Evolutionary conservation across 192 early-diverging fungal genomes (phyloP).

Genomic region (Fimicolochytrium jonesii): DNA sequence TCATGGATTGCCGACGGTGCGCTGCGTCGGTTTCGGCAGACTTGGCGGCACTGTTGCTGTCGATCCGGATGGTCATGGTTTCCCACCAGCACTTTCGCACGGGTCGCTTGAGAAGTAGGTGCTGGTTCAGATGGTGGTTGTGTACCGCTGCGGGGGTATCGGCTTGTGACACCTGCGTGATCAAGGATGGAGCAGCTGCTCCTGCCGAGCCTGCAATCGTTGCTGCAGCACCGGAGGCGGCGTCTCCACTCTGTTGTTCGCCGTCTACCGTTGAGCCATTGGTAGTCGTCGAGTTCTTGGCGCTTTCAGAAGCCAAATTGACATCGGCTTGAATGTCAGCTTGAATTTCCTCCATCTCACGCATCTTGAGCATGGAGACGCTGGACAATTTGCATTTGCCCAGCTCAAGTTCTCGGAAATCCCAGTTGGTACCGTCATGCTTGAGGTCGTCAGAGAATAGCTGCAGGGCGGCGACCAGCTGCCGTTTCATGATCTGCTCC

Average conservation of each 20-base stretch:
- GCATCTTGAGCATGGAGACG: constrained; percentile 16
- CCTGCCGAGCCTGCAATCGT: too few species aligned
- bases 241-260: background rate
- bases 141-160: background rate
- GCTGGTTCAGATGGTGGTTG: constrained; percentile 5
- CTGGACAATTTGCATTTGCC: constrained; percentile 2
- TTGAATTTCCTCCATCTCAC: background rate
- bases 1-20: too few species aligned
- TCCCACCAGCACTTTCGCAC: constrained; percentile 35
- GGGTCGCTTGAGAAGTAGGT: constrained; percentile 12
- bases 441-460: constrained; percentile 1
- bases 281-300: background rate
- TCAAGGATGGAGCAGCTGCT: background rate
- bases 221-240: too few species aligned
- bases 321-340: background rate
- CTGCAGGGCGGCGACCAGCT: background rate
- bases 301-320: background rate
- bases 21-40: too few species aligned
- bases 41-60: background rate
- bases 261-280: background rate
- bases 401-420: constrained; percentile 5
- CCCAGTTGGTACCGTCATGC: background rate
- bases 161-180: constrained; percentile 4
- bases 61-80: constrained; percentile 5
- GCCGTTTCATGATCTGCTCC: constrained; percentile 4